Base-by-base conservation (phyloP, 2,329 filamentous ascomycete species). In the Colletotrichum caudatum region DNA sequence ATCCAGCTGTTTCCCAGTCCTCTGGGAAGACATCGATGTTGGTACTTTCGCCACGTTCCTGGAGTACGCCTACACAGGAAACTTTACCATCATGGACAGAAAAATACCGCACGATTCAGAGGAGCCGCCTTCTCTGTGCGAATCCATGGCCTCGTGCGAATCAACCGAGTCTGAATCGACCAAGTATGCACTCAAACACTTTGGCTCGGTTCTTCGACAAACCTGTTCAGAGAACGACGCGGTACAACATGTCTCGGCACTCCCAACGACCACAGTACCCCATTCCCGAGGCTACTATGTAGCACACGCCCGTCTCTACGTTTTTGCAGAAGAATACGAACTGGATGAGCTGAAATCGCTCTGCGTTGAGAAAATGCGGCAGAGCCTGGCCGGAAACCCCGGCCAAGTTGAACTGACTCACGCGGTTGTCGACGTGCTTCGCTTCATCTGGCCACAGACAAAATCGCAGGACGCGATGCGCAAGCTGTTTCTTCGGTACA, bases 111-210 rank as follows among this genome's bases (percentile, higher is more conserved):
- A 20, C 0, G 8, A 20, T 18, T 2, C 26, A 12, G 16, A 0
- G 1, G 9, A 23, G 5, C 1, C 6, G 18, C 33, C 9, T 14
- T 57, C 29, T 9, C 29, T 35, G 8, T 14, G 54, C 0, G 20
- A 16, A 37, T 5, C 7, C 16, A 46, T 46, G 44, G 2, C 6
- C 5, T 46, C 20, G 20, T 8, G 4, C 18, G 20, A 9, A 3
- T n/a, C 3, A 4, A 20, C 1, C 14, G 2, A 37, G 2, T 16
- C 18, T 1, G 11, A 3, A 14, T 4, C 23, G 9, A 5, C 3
- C 14, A 53, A 29, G 2, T 29, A 53, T 2, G 50, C 20, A 7
- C 7, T 46, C 6, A 6, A 18, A 18, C 6, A 18, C 14, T 29
- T 53, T 29, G 23, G 23, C 26, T 5, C 16, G 3, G 9, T 18